A percentile compares a stretch with the other conserved stretches of the same genome.
phyloP scores from a whole-genome alignment of 2,329 filamentous ascomycete species.

The Sarocladiaceae sp. region DNA sequence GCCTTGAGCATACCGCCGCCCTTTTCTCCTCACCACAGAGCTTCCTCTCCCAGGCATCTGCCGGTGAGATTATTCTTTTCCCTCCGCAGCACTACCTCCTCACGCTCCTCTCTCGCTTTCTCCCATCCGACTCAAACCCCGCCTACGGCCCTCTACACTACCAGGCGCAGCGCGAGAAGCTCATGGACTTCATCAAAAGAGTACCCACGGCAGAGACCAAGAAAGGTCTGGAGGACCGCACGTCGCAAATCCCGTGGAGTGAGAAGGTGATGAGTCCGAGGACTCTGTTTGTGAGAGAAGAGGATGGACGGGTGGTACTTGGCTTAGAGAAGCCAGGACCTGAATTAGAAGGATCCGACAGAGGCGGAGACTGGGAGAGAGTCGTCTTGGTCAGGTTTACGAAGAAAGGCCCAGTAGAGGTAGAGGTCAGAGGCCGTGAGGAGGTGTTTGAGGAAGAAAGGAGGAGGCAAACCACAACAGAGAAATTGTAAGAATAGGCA shows the following conservation, averaged over 20 bases:
- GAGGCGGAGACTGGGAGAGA: slow-evolving; percentile 54
- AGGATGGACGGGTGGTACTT: slow-evolving; percentile 46
- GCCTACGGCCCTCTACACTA: slow-evolving; percentile 29
- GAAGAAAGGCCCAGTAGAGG: slow-evolving; percentile 45
- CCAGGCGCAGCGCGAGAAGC: slow-evolving; percentile 43
- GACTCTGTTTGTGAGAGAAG: slow-evolving; percentile 37
- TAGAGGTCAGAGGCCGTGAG: slow-evolving; percentile 47
- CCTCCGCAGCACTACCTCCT: slow-evolving; percentile 84
- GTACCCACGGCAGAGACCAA: slow-evolving; percentile 37
- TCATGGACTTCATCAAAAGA: slow-evolving; percentile 49
- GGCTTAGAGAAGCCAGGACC: slow-evolving; percentile 54
- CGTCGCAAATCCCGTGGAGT: slow-evolving; percentile 47
- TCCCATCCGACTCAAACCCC: slow-evolving; percentile 32
- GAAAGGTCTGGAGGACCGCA: slow-evolving; percentile 32
- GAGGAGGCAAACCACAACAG: slow-evolving; percentile 19
- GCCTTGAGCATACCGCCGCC: slow-evolving; percentile 65
- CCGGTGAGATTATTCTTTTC: slow-evolving; percentile 74
- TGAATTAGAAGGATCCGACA: slow-evolving; percentile 42
- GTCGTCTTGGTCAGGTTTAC: slow-evolving; percentile 53
- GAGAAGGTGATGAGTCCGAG: slow-evolving; percentile 60
- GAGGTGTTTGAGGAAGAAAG: slow-evolving; percentile 46
- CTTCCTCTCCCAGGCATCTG: slow-evolving; percentile 64
- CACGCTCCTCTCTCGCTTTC: slow-evolving; percentile 50
- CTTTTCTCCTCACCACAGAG: slow-evolving; percentile 65
- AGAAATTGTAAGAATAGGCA: slow-evolving; percentile 24